These are phyloP conservation scores for Conoideocrella luteorostrata DNA, from an alignment of 2,329 filamentous ascomycete species.

Conservation along the genomic window DNA sequence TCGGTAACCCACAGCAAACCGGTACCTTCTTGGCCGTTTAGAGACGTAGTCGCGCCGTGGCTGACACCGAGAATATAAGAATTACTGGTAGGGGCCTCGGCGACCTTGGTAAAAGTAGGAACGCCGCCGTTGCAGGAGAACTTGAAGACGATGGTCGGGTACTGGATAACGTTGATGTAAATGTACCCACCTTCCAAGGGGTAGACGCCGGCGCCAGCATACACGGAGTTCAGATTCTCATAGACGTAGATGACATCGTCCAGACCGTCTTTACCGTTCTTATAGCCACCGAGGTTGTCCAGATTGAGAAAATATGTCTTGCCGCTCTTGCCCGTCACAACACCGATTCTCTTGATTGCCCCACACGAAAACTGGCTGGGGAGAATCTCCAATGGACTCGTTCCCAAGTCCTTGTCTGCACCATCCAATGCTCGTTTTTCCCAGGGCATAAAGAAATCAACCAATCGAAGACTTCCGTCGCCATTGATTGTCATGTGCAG, in stretches of 20 bases:
- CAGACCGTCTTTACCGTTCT: conserved; percentile 26
- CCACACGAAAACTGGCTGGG: conserved; percentile 36
- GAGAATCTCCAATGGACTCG: conserved; percentile 36
- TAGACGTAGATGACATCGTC: conserved; percentile 40
- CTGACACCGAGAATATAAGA: conserved; percentile 49
- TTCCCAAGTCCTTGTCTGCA: conserved; percentile 44
- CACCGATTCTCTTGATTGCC: conserved; percentile 38
- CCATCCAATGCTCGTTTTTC: conserved; percentile 44
- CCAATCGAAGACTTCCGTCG: conserved; percentile 35
- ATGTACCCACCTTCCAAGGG: conserved; percentile 43
- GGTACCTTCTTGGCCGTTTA: conserved; percentile 46
- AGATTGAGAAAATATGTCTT: conserved; percentile 40
- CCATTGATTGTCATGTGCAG: conserved; percentile 35
- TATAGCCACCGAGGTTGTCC: conserved; percentile 34
- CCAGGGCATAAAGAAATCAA: conserved; percentile 50
- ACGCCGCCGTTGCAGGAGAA: conserved; percentile 47
- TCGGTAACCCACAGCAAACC: conserved; percentile 52
- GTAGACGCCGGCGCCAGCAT: conserved; percentile 40
- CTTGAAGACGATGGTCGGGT: conserved; percentile 50
- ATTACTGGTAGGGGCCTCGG: conserved; percentile 41
- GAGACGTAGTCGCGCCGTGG: conserved; percentile 49
- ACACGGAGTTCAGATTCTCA: conserved; percentile 38
- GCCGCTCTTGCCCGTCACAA: conserved; percentile 45
- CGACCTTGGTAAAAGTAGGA: conserved; percentile 47
- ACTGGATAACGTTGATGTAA: conserved; percentile 46